Evolutionary conservation across 441 rosid genomes (phyloP).

Genomic region (Sinapis alba): DNA sequence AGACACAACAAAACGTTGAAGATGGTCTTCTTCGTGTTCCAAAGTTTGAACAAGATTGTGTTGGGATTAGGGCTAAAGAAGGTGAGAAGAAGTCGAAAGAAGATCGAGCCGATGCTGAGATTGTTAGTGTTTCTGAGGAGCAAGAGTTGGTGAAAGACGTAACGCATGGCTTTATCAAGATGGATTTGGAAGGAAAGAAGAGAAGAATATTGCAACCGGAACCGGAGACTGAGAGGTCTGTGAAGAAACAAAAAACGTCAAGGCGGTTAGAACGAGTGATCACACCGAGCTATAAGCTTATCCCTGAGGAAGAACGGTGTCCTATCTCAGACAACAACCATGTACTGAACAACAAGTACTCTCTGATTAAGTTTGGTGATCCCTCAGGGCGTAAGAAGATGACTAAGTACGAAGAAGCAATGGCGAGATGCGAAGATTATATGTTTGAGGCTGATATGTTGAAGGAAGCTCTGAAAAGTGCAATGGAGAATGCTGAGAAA

Average conservation of each 20-base stretch:
- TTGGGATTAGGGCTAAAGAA: not conserved
- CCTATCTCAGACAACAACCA: not conserved
- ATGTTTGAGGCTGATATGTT: not conserved
- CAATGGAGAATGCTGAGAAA: not conserved
- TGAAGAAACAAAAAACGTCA: not conserved
- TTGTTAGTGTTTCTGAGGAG: not conserved
- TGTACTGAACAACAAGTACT: conserved; percentile 3
- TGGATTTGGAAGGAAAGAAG: not conserved
- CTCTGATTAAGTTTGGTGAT: not conserved
- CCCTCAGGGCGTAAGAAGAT: not conserved
- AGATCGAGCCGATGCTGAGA: not conserved
- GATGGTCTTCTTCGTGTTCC: not conserved
- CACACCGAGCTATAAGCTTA: not conserved
- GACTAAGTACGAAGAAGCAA: not conserved
- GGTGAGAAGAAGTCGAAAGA: not conserved
- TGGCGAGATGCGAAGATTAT: not conserved
- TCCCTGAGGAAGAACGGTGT: not conserved
- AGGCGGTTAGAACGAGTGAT: not conserved
- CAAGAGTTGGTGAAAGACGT: not conserved
- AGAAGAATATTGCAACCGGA: not conserved
- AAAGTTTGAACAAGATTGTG: not conserved
- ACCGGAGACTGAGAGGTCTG: not conserved
- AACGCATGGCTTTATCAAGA: not conserved
- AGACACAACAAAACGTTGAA: not conserved
- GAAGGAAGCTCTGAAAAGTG: not conserved